Evolutionary conservation across 192 early-diverging fungal genomes (phyloP).

Genomic region (Rhizoclosmatium globosum): DNA sequence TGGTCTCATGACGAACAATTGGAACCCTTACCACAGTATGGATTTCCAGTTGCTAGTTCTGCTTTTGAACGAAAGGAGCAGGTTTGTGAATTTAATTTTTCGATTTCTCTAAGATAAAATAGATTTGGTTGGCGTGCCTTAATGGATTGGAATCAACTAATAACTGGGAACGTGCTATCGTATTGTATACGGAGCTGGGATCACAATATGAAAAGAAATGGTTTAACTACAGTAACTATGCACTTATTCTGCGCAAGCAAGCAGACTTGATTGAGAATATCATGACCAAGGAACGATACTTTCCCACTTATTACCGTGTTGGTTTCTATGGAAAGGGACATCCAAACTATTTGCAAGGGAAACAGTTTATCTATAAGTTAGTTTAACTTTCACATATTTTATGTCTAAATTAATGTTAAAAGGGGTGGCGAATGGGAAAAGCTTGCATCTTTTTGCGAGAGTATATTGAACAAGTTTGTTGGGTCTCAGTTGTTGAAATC

Average conservation of each 20-base stretch:
- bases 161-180: slow-evolving; percentile 78
- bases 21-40: slow-evolving; percentile 60
- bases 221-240: slow-evolving; percentile 61
- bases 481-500: slow-evolving; percentile 59
- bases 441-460: slow-evolving; percentile 73
- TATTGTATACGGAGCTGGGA: slow-evolving; percentile 68
- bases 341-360: slow-evolving; percentile 58
- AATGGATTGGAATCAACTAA: slow-evolving; percentile 67
- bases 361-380: slow-evolving; percentile 76
- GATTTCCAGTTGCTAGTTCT: slow-evolving; percentile 54
- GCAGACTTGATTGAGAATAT: slow-evolving; percentile 60
- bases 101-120: neutral
- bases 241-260: slow-evolving; percentile 63
- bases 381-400: neutral
- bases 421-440: slow-evolving; percentile 74
- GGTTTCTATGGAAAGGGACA: slow-evolving; percentile 75
- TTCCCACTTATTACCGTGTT: slow-evolving; percentile 74
- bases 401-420: slow-evolving; percentile 9
- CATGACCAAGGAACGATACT: slow-evolving; percentile 49
- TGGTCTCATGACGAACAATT: slow-evolving; percentile 65
- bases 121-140: slow-evolving; percentile 65
- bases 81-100: slow-evolving; percentile 13
- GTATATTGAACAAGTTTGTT: slow-evolving; percentile 71
- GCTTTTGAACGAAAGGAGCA: slow-evolving; percentile 71
- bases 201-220: slow-evolving; percentile 64